phyloP scores from a whole-genome alignment of 2,329 filamentous ascomycete species.

The Claviceps pusilla region DNA sequence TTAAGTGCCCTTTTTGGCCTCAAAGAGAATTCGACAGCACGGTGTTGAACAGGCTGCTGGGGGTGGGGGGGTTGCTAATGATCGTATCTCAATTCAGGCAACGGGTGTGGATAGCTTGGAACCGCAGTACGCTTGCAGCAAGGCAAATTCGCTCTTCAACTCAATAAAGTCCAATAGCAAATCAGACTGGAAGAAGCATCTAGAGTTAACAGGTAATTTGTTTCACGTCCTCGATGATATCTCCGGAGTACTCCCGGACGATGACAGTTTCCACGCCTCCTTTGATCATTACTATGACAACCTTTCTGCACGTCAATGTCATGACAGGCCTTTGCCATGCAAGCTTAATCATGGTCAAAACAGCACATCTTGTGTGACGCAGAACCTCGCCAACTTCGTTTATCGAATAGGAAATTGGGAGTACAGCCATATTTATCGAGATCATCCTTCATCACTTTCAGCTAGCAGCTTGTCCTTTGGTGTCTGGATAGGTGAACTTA shows the following conservation, averaged over 20 bases:
- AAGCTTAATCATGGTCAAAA: slow-evolving; percentile 30
- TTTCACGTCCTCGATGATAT: slow-evolving; percentile 49
- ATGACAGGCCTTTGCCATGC: slow-evolving; percentile 58
- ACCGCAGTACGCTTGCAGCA: slow-evolving; percentile 52
- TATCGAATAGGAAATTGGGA: slow-evolving; percentile 70
- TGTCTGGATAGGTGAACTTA: slow-evolving; percentile 60
- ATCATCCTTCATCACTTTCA: slow-evolving; percentile 43
- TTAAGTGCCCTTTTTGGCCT: background rate
- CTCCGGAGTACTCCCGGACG: slow-evolving; percentile 44
- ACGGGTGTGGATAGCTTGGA: slow-evolving; percentile 55
- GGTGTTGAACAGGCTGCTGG: too few relatives aligned
- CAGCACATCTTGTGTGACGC: slow-evolving; percentile 44
- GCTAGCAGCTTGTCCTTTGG: slow-evolving; percentile 50
- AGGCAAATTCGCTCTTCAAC: slow-evolving; percentile 28
- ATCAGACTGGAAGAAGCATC: slow-evolving; percentile 46
- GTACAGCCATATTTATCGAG: slow-evolving; percentile 65
- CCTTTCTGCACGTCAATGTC: slow-evolving; percentile 63
- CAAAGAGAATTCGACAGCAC: too few relatives aligned
- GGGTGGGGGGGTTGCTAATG: background rate
- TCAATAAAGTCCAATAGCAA: slow-evolving; percentile 29
- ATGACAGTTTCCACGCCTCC: slow-evolving; percentile 50
- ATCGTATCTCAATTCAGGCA: slow-evolving; percentile 18
- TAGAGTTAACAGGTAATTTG: slow-evolving; percentile 39
- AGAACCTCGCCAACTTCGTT: slow-evolving; percentile 48
- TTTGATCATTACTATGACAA: slow-evolving; percentile 82